Evolutionary conservation across 2,329 filamentous ascomycete genomes (phyloP), one percentile per base, ranked within the genome.

Genomic region (Paecilomyces sp.): DNA sequence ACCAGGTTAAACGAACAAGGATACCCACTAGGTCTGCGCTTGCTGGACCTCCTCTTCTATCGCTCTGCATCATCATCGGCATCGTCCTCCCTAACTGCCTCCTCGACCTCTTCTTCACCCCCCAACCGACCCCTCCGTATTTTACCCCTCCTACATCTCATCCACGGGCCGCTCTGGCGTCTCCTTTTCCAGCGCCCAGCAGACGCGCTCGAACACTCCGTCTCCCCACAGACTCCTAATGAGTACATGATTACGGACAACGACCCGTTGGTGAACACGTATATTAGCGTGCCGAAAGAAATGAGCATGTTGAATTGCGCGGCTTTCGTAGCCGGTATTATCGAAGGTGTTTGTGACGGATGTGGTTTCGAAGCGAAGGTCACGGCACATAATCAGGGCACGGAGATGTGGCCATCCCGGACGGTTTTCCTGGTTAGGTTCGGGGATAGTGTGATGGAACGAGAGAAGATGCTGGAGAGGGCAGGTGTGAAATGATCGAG

Each of bases 221-320:
- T 87, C 58, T 88, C 90, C 69, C 88, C 90, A 8, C 85, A 88
- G 57, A 93, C 92, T 57, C 88, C 91, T 8, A 91, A 94, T 67
- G 93, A 97, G 80, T 99, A 97, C 81, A 97, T 99, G 93, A 94
- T 99, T 68, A 91, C 92, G 68, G 94, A 99, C 78, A 97, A 99
- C 77, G 94, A 97, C 74, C 94, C 94, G 24, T 82, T 97, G 56
- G 93, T 97, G 47, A 97, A 97, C 76, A 88, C 89, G 63, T 97
- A 94, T 78, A 89, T 99, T 71, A 91, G 87, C 68, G 89, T 97
- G 57, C 94, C 94, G 15, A 89, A 89, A 70, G 94, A 99, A 77
- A 96, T 99, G 90, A 92, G 85, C 76, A 90, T 94, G 83, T 82
- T 99, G 70, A 97, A 97, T 75, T 97, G 93, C 76, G 94, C 93